Conservation (phyloP, 495 filamentous ascomycete genomes). For the Aspergillus sparsus region DNA sequence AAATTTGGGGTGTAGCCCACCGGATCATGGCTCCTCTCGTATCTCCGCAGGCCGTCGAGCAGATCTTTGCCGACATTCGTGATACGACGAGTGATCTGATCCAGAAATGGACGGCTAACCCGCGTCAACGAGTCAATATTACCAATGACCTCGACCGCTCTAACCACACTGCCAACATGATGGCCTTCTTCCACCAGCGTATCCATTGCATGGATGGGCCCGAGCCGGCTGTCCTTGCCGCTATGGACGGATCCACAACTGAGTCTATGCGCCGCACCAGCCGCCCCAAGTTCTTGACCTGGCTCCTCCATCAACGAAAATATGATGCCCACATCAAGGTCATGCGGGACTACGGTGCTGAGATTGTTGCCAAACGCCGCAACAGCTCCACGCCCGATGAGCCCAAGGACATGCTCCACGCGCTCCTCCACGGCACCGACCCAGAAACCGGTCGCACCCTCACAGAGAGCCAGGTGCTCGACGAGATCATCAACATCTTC, state of each 20-base stretch:
- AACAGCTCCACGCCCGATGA: slow-evolving; percentile 51
- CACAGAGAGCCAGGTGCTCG: slow-evolving; percentile 59
- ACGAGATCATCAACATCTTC: slow-evolving; percentile 62
- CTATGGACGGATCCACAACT: slow-evolving; percentile 42
- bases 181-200: slow-evolving; percentile 56
- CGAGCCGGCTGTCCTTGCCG: slow-evolving; percentile 38
- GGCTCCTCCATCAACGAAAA: slow-evolving; percentile 45
- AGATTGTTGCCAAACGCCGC: slow-evolving; percentile 59
- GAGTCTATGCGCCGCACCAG: slow-evolving; percentile 45
- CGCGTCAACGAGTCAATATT: slow-evolving; percentile 56
- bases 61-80: slow-evolving; percentile 57
- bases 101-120: slow-evolving; percentile 65
- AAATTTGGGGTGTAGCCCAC: slow-evolving; percentile 75
- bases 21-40: slow-evolving; percentile 57
- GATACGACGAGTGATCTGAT: slow-evolving; percentile 67
- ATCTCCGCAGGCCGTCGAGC: slow-evolving; percentile 36
- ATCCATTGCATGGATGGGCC: slow-evolving; percentile 34
- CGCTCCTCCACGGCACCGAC: slow-evolving; percentile 68
- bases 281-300: slow-evolving; percentile 43
- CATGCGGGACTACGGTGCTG: slow-evolving; percentile 57
- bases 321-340: slow-evolving; percentile 58
- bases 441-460: slow-evolving; percentile 65
- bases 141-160: slow-evolving; percentile 72
- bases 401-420: slow-evolving; percentile 65
- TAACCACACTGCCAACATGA: slow-evolving; percentile 68